Conservation (phyloP, 176 grass and related monocot genomes). For the Zoysia pacifica region DNA sequence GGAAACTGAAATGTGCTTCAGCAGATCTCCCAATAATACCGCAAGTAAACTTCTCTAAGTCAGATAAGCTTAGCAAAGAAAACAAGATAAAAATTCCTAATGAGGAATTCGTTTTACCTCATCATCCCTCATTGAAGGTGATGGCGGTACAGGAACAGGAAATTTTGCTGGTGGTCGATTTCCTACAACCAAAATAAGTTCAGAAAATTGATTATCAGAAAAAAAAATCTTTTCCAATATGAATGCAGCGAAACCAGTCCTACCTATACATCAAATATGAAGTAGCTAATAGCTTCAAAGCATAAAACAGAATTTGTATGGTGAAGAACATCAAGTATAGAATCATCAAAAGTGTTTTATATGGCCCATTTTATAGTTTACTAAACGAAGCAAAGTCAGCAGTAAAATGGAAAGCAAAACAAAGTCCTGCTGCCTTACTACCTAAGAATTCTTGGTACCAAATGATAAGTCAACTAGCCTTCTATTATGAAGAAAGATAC, state of each 20-base stretch:
- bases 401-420: background rate
- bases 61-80: constrained; percentile 4
- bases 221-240: background rate
- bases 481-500: constrained; percentile 39
- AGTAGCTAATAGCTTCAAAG: background rate
- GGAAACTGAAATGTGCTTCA: background rate
- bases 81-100: background rate
- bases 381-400: background rate
- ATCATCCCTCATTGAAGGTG: constrained; percentile 67
- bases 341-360: background rate
- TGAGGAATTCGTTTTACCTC: constrained; percentile 58
- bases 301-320: background rate
- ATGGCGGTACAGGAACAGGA: constrained; percentile 77
- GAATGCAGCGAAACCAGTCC: background rate
- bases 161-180: constrained; percentile 82
- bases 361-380: background rate
- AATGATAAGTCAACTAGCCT: constrained; percentile 25
- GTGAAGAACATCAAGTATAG: background rate
- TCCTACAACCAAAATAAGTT: constrained; percentile 58
- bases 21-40: constrained; percentile 16
- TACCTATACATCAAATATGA: constrained; percentile 10
- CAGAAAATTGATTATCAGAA: constrained; percentile 12
- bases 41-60: background rate
- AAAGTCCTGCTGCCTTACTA: background rate
- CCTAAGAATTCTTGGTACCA: background rate